These are phyloP conservation scores for Fusarium sp. DNA, from an alignment of 2,329 filamentous ascomycete genomes.

Conservation along the genomic window DNA sequence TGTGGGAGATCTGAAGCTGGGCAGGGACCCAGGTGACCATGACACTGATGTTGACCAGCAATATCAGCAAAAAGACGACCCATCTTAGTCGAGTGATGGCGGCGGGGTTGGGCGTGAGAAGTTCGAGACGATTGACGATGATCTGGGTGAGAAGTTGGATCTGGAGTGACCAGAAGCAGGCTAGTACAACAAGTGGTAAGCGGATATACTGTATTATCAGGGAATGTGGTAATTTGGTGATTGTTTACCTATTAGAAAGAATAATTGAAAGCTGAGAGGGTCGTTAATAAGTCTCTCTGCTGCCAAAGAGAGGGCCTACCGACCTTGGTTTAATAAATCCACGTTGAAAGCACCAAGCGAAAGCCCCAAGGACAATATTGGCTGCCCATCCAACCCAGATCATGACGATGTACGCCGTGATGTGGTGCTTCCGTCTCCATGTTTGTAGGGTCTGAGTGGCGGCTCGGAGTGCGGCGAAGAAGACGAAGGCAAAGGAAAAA, in stretches of 20 bases:
- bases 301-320: neutral
- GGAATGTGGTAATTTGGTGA: neutral
- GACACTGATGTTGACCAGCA: neutral
- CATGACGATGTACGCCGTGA: neutral
- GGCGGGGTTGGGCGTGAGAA: neutral
- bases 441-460: neutral
- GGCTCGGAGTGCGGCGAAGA: neutral
- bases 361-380: neutral
- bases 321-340: neutral
- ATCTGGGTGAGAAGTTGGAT: neutral
- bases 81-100: neutral
- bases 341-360: neutral
- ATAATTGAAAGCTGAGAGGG: neutral
- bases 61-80: neutral
- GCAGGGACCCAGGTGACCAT: neutral
- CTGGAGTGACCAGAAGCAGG: neutral
- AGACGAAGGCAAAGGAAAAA: neutral
- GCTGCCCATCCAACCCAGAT: neutral
- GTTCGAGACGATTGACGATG: neutral
- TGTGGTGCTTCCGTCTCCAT: neutral
- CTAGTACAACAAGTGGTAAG: neutral
- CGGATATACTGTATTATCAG: neutral
- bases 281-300: neutral
- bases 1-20: neutral
- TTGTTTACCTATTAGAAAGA: neutral